These are phyloP conservation scores for Teunomyces atbi DNA, from an alignment of 805 yeast species.

Conservation along the genomic window DNA sequence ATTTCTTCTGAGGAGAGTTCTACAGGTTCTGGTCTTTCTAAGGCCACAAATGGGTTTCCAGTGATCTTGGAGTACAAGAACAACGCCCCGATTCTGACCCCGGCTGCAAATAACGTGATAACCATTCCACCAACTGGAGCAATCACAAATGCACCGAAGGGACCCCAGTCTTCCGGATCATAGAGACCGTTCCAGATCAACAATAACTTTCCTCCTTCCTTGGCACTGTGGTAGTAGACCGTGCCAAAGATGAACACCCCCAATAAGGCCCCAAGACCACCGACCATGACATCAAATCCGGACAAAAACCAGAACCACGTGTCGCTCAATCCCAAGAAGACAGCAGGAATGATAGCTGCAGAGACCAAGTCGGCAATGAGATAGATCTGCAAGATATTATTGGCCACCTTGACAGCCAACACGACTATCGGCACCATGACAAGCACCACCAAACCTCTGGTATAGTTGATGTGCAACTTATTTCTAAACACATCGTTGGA, in stretches of 20 bases:
- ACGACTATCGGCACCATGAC: slow-evolving; percentile 86
- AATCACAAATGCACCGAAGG: slow-evolving; percentile 90
- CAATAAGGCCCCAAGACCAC: slow-evolving; percentile 80
- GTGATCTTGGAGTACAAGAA: slow-evolving; percentile 32
- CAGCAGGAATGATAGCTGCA: slow-evolving; percentile 79
- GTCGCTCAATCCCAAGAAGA: slow-evolving; percentile 74
- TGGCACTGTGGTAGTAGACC: slow-evolving; percentile 68
- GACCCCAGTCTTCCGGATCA: slow-evolving; percentile 78
- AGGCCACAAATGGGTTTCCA: slow-evolving; percentile 44
- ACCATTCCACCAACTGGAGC: slow-evolving; percentile 82
- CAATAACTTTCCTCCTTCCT: slow-evolving; percentile 73
- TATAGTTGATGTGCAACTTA: slow-evolving; percentile 62
- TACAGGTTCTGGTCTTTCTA: slow-evolving; percentile 34
- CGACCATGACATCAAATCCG: slow-evolving; percentile 78
- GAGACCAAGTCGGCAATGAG: slow-evolving; percentile 89
- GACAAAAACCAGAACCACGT: slow-evolving; percentile 61
- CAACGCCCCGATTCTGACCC: slow-evolving; percentile 38
- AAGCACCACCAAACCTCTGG: slow-evolving; percentile 66
- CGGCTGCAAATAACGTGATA: slow-evolving; percentile 53
- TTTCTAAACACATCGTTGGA: slow-evolving; percentile 90
- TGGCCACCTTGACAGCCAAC: slow-evolving; percentile 78
- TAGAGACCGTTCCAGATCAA: slow-evolving; percentile 81
- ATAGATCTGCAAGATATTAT: slow-evolving; percentile 81
- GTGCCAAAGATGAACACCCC: slow-evolving; percentile 83
- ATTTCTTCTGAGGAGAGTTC: slow-evolving; percentile 14